These are phyloP conservation scores for Cadophora sp. DNA, from an alignment of 2,329 filamentous ascomycete species.

Conservation along the genomic window DNA sequence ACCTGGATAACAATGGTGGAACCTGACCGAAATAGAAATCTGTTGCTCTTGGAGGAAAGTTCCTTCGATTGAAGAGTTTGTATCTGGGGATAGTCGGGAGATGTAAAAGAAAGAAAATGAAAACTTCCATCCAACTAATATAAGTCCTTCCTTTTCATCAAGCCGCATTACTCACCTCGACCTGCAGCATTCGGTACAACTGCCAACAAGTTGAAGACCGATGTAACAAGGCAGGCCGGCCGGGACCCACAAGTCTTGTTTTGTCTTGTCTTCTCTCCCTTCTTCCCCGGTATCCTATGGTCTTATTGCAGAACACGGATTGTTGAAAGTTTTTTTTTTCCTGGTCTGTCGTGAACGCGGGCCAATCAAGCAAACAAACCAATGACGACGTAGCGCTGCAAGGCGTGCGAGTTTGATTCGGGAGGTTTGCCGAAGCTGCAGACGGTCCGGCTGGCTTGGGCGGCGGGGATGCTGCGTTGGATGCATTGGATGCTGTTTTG, in stretches of 20 bases:
- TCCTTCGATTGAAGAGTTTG: neutral
- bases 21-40: constrained; percentile 1
- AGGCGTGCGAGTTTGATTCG: constrained; percentile 4
- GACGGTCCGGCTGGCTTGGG: neutral
- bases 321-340: neutral
- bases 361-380: neutral
- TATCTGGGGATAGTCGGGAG: neutral
- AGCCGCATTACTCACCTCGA: neutral
- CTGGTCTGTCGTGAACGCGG: neutral
- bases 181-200: neutral
- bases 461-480: neutral
- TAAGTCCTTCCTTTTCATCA: neutral
- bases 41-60: neutral
- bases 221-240: neutral
- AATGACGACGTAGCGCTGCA: neutral
- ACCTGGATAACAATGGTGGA: constrained; percentile 1
- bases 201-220: constrained; percentile 3
- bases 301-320: constrained; percentile 8
- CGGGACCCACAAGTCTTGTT: neutral
- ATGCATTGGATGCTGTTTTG: neutral
- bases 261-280: neutral
- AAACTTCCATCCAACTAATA: neutral
- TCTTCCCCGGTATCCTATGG: constrained; percentile 3
- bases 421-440: constrained; percentile 9
- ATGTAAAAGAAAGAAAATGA: neutral